Evolutionary conservation across 2,329 filamentous ascomycete species (phyloP), one percentile per base, ranked within the genome.

Genomic region (Cladosporium sp.): DNA sequence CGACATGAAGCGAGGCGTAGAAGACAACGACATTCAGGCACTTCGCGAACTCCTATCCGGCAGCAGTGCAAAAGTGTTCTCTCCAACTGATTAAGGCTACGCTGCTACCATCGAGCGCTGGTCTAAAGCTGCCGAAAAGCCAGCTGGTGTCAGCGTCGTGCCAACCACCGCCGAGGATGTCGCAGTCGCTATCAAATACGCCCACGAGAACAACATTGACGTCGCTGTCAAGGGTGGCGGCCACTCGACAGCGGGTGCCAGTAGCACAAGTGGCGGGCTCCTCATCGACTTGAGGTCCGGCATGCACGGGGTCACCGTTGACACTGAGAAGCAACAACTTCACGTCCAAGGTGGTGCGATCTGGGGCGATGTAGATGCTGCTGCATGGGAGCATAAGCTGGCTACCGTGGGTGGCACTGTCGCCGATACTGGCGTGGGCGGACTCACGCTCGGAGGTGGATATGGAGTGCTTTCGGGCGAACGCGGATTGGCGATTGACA

Each of bases 391-490:
- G 42, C 66, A 79, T 57, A 73, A 73, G 0, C 71, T 84, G 2
- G 81, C 80, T 2, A 80, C 80, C 1, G 78, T 83, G 0, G 81
- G 80, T 7, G 82, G 82, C 2, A 83, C 81, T 0, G 79, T 84
- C 8, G 79, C 79, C 37, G 78, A 84, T 55, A 84, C 80, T 1
- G 82, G 82, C 5, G 77, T 85, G 5, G 81, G 79, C 2, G 82
- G 79, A 0, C 67, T 48, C 7, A 34, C 37, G 12, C 11, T 48
- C 7, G 45, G 45, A 6, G 58, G 58, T 4, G 58, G 58, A 8
- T 60, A 59, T 27, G 60, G 62, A 1, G 75, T 77, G 64, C 66
- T 85, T 13, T 76, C 72, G 20, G 76, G 78, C 1, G 67, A 69
- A 27, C 68, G 80, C 47, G 83, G 83, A 0, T 68, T 84, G 6